Percentiles rank a stretch among this genome's conserved stretches.
Evolutionary conservation across 225 moss, liverwort and hornwort species (phyloP).

Genomic region (Asterella californica): DNA sequence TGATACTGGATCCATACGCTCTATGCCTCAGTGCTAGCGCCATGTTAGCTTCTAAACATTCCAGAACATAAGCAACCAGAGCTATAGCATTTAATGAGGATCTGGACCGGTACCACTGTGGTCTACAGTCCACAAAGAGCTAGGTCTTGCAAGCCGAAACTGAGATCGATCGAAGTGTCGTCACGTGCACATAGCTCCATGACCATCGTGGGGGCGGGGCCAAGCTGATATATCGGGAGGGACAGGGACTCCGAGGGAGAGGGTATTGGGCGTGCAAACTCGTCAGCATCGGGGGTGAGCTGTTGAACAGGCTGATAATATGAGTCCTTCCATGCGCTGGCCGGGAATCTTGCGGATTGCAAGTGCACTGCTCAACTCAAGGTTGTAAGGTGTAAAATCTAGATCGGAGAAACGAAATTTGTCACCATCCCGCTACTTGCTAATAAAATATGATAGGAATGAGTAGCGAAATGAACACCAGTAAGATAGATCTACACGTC

Average conservation of each 20-base stretch:
- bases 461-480: background rate
- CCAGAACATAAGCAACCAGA: background rate
- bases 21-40: too few species aligned
- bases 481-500: background rate
- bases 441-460: background rate
- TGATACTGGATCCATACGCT: too few species aligned
- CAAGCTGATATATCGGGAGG: background rate
- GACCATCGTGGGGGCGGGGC: background rate
- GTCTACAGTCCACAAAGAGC: background rate
- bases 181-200: background rate
- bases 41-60: background rate
- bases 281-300: conserved; percentile 3
- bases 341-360: conserved; percentile 4
- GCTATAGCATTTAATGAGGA: background rate
- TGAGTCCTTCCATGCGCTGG: background rate
- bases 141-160: background rate
- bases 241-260: background rate
- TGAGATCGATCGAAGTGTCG: background rate
- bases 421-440: background rate
- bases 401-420: background rate
- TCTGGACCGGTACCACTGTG: background rate
- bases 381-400: background rate
- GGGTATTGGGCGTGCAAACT: background rate
- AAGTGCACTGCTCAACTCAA: background rate
- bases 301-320: background rate